phyloP scores from a whole-genome alignment of 495 filamentous ascomycete species.

The Aspergillus cristatus region DNA sequence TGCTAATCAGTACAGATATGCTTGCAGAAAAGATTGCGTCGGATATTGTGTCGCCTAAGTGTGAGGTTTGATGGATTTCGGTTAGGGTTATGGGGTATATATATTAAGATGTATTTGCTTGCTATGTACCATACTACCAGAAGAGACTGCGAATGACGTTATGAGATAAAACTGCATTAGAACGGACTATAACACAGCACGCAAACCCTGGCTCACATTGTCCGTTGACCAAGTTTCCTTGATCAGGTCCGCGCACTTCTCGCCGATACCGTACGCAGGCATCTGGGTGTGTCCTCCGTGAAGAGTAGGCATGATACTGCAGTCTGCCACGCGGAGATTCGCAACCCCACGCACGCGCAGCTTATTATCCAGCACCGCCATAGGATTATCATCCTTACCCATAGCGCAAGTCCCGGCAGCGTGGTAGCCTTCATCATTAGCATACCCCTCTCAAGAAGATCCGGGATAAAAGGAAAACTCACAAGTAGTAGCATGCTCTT shows the following conservation, averaged over 20 bases:
- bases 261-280: constrained; percentile 39
- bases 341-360: constrained; percentile 36
- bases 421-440: constrained; percentile 21
- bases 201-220: too few relatives aligned
- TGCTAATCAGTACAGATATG: constrained; percentile 26
- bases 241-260: constrained; percentile 41
- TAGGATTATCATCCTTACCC: constrained; percentile 16
- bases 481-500: constrained; percentile 40
- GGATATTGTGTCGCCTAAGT: constrained; percentile 38
- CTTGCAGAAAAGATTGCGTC: constrained; percentile 55
- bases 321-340: constrained; percentile 37
- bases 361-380: constrained; percentile 38
- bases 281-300: constrained; percentile 40
- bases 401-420: constrained; percentile 27
- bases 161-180: too few relatives aligned
- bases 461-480: constrained; percentile 7
- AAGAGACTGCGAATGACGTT: too few relatives aligned
- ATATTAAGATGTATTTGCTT: too few relatives aligned
- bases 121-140: too few relatives aligned
- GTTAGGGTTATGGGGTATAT: neutral
- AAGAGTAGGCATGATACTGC: constrained; percentile 35
- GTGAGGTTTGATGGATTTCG: too few relatives aligned
- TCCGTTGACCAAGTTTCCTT: constrained; percentile 10
- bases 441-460: too few relatives aligned
- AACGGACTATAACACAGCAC: too few relatives aligned